Evolutionary conservation across 495 filamentous ascomycete species (phyloP).

Genomic region (Geoglossum glabrum): DNA sequence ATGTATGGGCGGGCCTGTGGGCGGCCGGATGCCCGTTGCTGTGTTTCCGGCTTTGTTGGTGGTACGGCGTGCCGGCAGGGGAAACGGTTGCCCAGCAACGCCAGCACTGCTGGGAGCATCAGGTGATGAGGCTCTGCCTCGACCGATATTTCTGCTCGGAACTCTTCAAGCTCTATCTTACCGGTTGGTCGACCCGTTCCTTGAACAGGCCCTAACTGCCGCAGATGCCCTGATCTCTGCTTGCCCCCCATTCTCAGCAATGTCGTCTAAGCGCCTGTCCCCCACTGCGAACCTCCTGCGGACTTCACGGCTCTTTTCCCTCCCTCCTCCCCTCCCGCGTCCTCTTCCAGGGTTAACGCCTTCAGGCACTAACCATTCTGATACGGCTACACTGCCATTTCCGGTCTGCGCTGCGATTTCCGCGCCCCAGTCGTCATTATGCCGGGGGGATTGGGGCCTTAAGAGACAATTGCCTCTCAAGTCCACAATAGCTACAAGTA

Average conservation of each 20-base stretch:
- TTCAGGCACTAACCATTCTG: conserved; percentile 27
- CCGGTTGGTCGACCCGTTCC: not conserved
- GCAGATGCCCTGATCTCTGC: not conserved
- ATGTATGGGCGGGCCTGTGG: too few relatives aligned
- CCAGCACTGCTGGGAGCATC: not conserved
- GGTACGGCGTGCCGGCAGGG: not conserved
- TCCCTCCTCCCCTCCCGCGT: conserved; percentile 33
- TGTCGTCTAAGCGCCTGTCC: conserved; percentile 30
- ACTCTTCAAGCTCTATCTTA: not conserved
- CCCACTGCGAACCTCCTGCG: conserved; percentile 45
- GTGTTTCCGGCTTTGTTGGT: not conserved
- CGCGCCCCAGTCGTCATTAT: conserved; percentile 53
- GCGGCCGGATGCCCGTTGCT: not conserved
- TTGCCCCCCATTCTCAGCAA: conserved; percentile 9
- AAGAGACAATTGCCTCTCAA: conserved; percentile 66
- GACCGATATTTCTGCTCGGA: not conserved
- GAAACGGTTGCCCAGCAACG: not conserved
- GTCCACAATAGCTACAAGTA: conserved; percentile 48
- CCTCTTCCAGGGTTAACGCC: conserved; percentile 17
- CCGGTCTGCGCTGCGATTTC: conserved; percentile 76
- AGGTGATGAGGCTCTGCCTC: not conserved
- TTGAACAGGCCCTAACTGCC: not conserved
- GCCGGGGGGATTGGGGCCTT: conserved; percentile 79
- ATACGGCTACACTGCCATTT: conserved; percentile 51
- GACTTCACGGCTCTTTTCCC: conserved; percentile 42